Conservation (phyloP, 1,284 basidiomycete genomes). For the Tilletiopsis washingtonensis region DNA sequence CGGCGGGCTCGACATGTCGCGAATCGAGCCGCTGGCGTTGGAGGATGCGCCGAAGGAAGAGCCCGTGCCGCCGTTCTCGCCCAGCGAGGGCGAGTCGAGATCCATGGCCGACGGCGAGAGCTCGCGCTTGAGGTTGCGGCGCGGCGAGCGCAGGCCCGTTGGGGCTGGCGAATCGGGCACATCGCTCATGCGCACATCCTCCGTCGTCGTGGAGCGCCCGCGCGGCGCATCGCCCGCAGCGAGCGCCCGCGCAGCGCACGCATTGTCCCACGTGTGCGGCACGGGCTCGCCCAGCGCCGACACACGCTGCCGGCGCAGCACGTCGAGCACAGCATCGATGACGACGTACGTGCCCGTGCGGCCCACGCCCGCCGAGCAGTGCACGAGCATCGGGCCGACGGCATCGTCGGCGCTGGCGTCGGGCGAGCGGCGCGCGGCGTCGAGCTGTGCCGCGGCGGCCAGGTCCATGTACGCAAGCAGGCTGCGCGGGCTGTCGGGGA, state of each 20-base stretch:
- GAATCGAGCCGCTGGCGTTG: background rate
- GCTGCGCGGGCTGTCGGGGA: constrained; percentile 32
- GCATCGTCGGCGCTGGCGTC: background rate
- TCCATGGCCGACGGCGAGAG: constrained; percentile 35
- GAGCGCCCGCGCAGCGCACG: constrained; percentile 1
- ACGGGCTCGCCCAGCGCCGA: background rate
- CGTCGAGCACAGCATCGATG: constrained; percentile 34
- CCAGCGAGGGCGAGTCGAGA: constrained; percentile 8
- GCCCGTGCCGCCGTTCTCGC: constrained; percentile 5
- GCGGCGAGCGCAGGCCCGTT: background rate
- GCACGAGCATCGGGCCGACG: constrained; percentile 37
- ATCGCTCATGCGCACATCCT: background rate
- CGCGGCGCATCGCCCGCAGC: constrained; percentile 3
- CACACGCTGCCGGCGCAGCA: constrained; percentile 9
- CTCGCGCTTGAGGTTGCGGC: constrained; percentile 31
- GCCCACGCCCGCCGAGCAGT: constrained; percentile 46
- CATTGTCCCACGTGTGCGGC: constrained; percentile 15
- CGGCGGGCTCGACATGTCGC: constrained; percentile 27
- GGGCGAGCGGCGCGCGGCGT: constrained; percentile 4
- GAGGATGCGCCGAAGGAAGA: no score
- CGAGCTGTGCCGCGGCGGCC: constrained; percentile 22
- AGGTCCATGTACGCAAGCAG: constrained; percentile 32
- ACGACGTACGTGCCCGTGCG: constrained; percentile 41
- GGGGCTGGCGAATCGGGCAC: no score
- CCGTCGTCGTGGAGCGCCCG: background rate